These are phyloP conservation scores for Curvularia sp. DNA, from an alignment of 2,329 filamentous ascomycete genomes.

Conservation along the genomic window DNA sequence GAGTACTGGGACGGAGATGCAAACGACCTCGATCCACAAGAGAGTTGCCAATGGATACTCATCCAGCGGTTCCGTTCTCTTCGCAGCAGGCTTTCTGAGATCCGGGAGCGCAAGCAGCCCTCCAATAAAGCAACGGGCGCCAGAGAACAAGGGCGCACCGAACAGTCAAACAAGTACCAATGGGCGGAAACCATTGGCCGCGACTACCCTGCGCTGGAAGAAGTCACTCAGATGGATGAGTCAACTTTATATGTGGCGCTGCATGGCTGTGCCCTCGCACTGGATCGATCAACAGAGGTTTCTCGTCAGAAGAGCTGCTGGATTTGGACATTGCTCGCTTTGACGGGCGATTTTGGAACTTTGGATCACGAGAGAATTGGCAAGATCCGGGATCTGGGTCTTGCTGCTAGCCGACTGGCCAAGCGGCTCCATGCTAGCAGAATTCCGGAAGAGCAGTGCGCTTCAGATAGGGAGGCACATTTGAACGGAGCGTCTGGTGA, in stretches of 20 bases:
- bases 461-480: background rate
- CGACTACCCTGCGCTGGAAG: constrained; percentile 55
- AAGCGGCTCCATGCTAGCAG: constrained; percentile 35
- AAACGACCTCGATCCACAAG: constrained; percentile 55
- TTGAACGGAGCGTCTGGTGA: constrained; percentile 3
- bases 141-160: background rate
- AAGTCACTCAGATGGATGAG: constrained; percentile 65
- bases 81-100: constrained; percentile 65
- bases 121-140: background rate
- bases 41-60: constrained; percentile 72
- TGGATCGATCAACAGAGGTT: constrained; percentile 65
- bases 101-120: constrained; percentile 44
- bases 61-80: constrained; percentile 70
- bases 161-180: constrained; percentile 47
- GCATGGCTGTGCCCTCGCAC: constrained; percentile 66
- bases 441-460: background rate
- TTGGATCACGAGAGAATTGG: constrained; percentile 78
- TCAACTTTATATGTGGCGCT: constrained; percentile 71
- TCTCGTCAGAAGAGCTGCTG: constrained; percentile 76
- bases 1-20: constrained; percentile 23
- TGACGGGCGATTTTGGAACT: constrained; percentile 75
- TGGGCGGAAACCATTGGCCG: constrained; percentile 42
- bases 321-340: constrained; percentile 83
- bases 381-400: constrained; percentile 78
- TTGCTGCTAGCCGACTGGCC: constrained; percentile 71